Percentiles rank a stretch among this genome's conserved stretches.
Evolutionary conservation across 2,329 filamentous ascomycete genomes (phyloP).

Genomic region (Verticillium nonalfalfae): DNA sequence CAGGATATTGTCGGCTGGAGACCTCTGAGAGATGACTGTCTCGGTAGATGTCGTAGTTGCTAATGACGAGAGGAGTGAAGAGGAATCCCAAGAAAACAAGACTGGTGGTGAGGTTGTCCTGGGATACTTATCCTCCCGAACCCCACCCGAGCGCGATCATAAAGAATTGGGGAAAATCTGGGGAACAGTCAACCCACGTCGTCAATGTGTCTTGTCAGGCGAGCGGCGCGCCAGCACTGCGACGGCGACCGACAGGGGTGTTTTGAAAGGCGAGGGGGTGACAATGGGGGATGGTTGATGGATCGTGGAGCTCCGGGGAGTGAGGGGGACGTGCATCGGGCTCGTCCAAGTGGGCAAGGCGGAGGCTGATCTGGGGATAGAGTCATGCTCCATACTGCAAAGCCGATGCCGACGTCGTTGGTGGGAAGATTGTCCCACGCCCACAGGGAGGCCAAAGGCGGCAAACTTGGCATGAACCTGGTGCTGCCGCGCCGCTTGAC

Average conservation of each 20-base stretch:
- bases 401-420: constrained; percentile 2
- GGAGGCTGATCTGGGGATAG: background rate
- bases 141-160: background rate
- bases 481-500: background rate
- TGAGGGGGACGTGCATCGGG: background rate
- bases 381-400: background rate
- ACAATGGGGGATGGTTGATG: background rate
- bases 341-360: background rate
- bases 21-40: background rate
- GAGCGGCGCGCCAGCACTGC: background rate
- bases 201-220: background rate
- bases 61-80: background rate
- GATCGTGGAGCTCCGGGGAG: background rate
- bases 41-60: background rate
- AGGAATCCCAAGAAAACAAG: background rate
- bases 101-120: background rate
- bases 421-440: background rate
- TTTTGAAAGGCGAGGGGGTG: background rate
- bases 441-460: background rate
- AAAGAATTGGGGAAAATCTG: constrained; percentile 2
- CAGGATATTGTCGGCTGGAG: background rate
- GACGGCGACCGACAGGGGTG: background rate
- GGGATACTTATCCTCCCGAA: constrained; percentile 2
- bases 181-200: background rate
- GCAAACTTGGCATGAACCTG: background rate